Percentiles rank a stretch among this genome's conserved stretches.
These are phyloP conservation scores for Leccinum olivaceopallidum DNA, from an alignment of 768 basidiomycete species.

Conservation along the genomic window DNA sequence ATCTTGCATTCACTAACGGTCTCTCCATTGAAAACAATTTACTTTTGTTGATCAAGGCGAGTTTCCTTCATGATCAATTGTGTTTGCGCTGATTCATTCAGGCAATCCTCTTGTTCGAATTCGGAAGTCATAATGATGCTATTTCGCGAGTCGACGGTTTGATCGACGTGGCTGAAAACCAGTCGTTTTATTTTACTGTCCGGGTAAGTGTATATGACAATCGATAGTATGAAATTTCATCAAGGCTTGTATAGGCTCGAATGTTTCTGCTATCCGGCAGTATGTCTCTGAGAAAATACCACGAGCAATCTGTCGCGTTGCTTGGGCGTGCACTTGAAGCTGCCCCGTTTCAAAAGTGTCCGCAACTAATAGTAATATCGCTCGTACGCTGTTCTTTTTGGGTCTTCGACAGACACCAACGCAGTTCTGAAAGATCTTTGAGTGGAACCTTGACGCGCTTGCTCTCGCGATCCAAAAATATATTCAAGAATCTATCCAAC, in stretches of 20 bases:
- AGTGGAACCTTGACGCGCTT: neutral
- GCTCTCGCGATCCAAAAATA: neutral
- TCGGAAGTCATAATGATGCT: neutral
- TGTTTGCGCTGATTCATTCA: neutral
- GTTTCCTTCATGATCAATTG: neutral
- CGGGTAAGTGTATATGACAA: neutral
- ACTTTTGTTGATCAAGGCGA: neutral
- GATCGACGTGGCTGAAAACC: neutral
- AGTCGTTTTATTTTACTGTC: neutral
- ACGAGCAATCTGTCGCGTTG: neutral
- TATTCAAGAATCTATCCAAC: neutral
- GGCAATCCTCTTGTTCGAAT: neutral
- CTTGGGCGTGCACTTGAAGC: neutral
- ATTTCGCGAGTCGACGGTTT: neutral
- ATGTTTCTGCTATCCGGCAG: neutral
- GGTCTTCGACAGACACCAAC: neutral
- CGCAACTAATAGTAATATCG: neutral
- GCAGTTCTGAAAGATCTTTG: neutral
- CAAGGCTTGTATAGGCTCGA: neutral
- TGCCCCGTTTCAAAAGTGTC: neutral
- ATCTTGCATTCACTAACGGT: neutral
- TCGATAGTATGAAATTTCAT: neutral
- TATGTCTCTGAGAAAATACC: neutral
- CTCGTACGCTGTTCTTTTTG: neutral
- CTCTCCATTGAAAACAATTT: neutral